A percentile compares a stretch with the other conserved stretches of the same genome.
phyloP scores from a whole-genome alignment of 352 stramenopile species.

The Globisporangium spiculum region DNA sequence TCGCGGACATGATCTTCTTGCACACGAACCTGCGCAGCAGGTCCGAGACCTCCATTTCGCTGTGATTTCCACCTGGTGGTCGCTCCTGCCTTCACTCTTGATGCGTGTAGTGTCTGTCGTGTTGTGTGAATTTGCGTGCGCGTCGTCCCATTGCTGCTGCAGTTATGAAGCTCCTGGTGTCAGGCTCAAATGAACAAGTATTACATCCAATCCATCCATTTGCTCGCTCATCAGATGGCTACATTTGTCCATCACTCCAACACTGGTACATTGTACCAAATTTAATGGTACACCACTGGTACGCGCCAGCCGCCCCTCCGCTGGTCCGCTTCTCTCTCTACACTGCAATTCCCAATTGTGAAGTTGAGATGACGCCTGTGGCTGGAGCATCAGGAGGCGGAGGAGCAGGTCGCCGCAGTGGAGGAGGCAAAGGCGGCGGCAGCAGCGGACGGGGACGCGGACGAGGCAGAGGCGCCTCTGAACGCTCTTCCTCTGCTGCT shows the following conservation, averaged over 20 bases:
- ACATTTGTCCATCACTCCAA: slow-evolving; percentile 1
- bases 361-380: not conserved
- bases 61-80: not conserved
- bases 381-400: not conserved
- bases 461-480: slow-evolving; percentile 3
- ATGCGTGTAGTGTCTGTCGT: not conserved
- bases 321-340: not conserved
- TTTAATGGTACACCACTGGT: not conserved
- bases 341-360: slow-evolving; percentile 5
- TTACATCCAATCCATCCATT: not conserved
- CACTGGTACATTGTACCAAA: not conserved
- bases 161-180: not conserved
- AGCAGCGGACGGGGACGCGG: slow-evolving; percentile 7
- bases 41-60: slow-evolving; percentile 14
- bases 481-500: not conserved
- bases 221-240: not conserved
- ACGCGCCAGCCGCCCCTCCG: not conserved
- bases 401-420: not conserved
- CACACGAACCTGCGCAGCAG: slow-evolving; percentile 15
- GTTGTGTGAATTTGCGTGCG: not conserved
- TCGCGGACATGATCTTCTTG: slow-evolving; percentile 23
- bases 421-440: slow-evolving; percentile 10
- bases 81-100: not conserved
- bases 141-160: not conserved
- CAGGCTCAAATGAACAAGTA: not conserved